These are phyloP conservation scores for Sarcodon sp. DNA, from an alignment of 768 basidiomycete species.

Conservation along the genomic window DNA sequence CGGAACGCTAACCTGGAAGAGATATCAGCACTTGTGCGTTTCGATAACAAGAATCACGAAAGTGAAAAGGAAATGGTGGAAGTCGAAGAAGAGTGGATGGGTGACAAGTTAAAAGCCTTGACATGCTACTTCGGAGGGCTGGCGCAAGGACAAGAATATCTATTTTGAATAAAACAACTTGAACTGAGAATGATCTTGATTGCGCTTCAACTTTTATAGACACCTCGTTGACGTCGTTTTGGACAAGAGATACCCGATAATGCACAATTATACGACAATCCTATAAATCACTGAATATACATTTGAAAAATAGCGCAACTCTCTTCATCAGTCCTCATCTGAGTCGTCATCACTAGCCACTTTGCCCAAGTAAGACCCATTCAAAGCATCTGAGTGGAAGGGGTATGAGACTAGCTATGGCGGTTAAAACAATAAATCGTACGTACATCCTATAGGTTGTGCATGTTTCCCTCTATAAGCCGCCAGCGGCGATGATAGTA, in stretches of 20 bases:
- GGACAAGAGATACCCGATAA: too few species aligned
- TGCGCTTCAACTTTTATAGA: too few species aligned
- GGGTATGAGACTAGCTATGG: too few species aligned
- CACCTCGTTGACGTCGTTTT: too few species aligned
- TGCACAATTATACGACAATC: too few species aligned
- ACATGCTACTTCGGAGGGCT: slow-evolving; percentile 92
- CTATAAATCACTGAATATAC: too few species aligned
- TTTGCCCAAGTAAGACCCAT: too few species aligned
- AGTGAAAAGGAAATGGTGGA: slow-evolving; percentile 37
- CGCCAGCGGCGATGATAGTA: slow-evolving; percentile 15
- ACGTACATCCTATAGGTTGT: slow-evolving; percentile 22
- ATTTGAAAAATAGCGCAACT: too few species aligned
- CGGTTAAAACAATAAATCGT: neutral
- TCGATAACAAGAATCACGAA: neutral
- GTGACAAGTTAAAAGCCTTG: slow-evolving; percentile 82
- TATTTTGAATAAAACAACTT: slow-evolving; percentile 18
- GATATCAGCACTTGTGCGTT: slow-evolving; percentile 38
- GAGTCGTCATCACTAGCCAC: too few species aligned
- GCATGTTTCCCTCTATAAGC: slow-evolving; percentile 26
- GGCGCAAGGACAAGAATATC: slow-evolving; percentile 47
- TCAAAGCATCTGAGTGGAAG: too few species aligned
- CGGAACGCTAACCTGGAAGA: slow-evolving; percentile 69
- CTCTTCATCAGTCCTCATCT: too few species aligned
- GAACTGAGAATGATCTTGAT: too few species aligned
- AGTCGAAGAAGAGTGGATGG: slow-evolving; percentile 96